phyloP scores from a whole-genome alignment of 179 eudicot species.

The Patellifolia procumbens region DNA sequence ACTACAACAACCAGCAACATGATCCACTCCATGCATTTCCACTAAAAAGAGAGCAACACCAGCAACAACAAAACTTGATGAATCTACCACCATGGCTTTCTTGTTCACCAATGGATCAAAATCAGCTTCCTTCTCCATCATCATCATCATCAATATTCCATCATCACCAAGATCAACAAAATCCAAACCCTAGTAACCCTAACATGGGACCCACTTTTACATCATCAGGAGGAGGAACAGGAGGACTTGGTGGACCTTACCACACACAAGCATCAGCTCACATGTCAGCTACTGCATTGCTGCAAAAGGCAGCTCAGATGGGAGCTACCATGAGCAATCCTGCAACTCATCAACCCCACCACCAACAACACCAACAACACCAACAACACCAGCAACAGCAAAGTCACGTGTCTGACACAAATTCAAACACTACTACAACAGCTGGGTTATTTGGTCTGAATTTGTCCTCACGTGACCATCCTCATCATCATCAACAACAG shows the following conservation, averaged over 20 bases:
- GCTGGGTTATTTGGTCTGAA: constrained; percentile 49
- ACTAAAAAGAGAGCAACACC: constrained; percentile 60
- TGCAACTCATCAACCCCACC: constrained; percentile 25
- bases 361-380: constrained; percentile 23
- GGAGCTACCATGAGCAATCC: constrained; percentile 44
- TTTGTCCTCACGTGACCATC: constrained; percentile 60
- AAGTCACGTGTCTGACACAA: constrained; percentile 51
- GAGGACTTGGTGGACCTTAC: constrained; percentile 27
- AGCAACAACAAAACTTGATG: constrained; percentile 25
- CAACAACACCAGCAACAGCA: constrained; percentile 28
- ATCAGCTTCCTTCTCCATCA: too few relatives aligned
- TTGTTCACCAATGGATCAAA: constrained; percentile 35
- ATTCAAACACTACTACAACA: constrained; percentile 31
- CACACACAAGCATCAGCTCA: constrained; percentile 31
- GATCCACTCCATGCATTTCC: constrained; percentile 34
- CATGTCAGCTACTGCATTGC: constrained; percentile 53
- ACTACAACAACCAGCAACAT: constrained; percentile 25
- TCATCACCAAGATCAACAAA: constrained; percentile 27
- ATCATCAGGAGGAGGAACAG: constrained; percentile 9
- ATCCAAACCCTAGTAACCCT: constrained; percentile 50
- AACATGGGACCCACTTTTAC: constrained; percentile 35
- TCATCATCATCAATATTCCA: constrained; percentile 31
- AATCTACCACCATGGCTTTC: constrained; percentile 63
- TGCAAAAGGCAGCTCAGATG: constrained; percentile 52
- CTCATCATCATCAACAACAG: too few relatives aligned